Percentiles rank a stretch among this genome's conserved stretches.
Conservation (phyloP, 164 flowering plant genomes). For the Berberis vulgaris region DNA sequence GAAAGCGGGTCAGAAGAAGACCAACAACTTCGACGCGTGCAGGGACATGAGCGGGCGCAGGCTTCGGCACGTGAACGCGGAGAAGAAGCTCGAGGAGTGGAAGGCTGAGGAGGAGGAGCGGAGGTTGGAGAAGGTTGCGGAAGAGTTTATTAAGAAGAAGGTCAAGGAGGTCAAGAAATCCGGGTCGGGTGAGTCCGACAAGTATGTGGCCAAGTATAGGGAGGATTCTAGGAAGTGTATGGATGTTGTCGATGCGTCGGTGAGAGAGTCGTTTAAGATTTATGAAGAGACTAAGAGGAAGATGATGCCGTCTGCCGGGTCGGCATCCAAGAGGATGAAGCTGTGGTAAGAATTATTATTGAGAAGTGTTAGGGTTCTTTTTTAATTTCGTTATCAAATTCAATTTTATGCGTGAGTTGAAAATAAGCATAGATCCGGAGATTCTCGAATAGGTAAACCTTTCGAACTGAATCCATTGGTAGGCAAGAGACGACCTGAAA, state of each 20-base stretch:
- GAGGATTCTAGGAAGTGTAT: slow-evolving; percentile 39
- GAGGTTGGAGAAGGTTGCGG: slow-evolving; percentile 80
- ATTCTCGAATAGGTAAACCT: no score
- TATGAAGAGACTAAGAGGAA: slow-evolving; percentile 39
- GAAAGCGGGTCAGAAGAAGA: slow-evolving; percentile 97
- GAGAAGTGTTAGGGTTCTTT: no score
- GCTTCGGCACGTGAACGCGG: slow-evolving; percentile 88
- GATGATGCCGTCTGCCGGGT: slow-evolving; percentile 12
- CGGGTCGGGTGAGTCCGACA: slow-evolving; percentile 17
- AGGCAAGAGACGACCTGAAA: no score
- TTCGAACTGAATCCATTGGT: no score
- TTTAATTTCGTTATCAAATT: no score
- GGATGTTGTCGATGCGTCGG: slow-evolving; percentile 53
- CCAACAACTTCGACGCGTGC: slow-evolving; percentile 94
- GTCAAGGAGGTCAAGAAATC: slow-evolving; percentile 34
- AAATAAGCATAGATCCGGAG: no score
- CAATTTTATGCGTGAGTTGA: no score
- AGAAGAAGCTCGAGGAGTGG: slow-evolving; percentile 96
- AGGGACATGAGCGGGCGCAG: slow-evolving; percentile 96
- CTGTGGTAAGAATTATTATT: slow-evolving; percentile 45
- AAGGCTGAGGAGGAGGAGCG: slow-evolving; percentile 70
- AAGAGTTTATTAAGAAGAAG: slow-evolving; percentile 76
- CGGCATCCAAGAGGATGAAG: slow-evolving; percentile 54
- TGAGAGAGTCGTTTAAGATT: slow-evolving; percentile 21
- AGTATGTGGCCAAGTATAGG: slow-evolving; percentile 2